Base-by-base conservation (phyloP, 768 basidiomycete species). In the Trametes cingulata region DNA sequence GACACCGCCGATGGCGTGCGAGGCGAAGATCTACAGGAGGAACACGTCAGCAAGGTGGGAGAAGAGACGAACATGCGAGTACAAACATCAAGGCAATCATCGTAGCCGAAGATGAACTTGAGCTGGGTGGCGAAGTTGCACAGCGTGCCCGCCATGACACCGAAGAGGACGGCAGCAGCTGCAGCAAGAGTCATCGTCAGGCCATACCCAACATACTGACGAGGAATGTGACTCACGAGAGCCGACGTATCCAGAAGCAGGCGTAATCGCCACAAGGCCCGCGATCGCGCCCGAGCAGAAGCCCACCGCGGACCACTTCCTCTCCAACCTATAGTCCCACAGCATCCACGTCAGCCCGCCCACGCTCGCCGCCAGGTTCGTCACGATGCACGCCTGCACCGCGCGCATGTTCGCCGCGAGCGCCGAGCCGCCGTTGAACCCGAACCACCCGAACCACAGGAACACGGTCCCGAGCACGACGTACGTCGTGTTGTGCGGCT, bases 81-180 rank as follows among this genome's bases (percentile, higher is more conserved):
- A 54, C 85, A 49, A 52, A 90, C 87, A 80, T 93, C 91, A 17
- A 93, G 83, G 14, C 88, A 82, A 69, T 93, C 91, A 61, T 93
- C 91, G 65, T 86, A 91, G 29, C 80, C 78, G 64, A 86, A 77
- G 27, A 90, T 49, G 72, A 90, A 93, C 77, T 98, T 98, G 71
- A 98, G 82, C 67, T 96, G 88, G 3, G 96, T 98, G n/a, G 93
- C 91, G 72, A 93, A 93, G 75, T 98, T 98, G 78, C 93, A 97
- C 2, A 86, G 65, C 0, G 88, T 90, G 17, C 91, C 91, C 0
- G 88, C 90, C 68, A 92, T 76, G 64, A 95, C 80, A 40, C 96
- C 96, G 70, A 93, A 95, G 1, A 88, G 78, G 5, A 96, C 87
- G 2, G 93, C 79, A 19, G 96, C 94, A 17, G 91, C 86, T 84